Evolutionary conservation across 2,329 filamentous ascomycete species (phyloP), one percentile per base, ranked within the genome.

Genomic region (Exophiala bonariae): DNA sequence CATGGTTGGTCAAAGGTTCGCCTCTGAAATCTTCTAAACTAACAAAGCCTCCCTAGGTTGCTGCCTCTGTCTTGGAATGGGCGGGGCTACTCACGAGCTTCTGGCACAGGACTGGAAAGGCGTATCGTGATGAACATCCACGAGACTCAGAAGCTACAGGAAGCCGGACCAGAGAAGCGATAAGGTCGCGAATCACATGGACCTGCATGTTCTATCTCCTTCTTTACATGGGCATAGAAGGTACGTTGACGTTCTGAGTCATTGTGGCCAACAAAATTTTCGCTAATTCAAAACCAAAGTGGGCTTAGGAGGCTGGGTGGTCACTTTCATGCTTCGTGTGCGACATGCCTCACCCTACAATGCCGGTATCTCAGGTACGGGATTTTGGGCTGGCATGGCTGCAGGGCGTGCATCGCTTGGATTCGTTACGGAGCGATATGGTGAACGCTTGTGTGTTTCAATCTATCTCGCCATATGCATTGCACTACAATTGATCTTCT

Each of bases 241-340:
- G 89, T 50, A 80, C 77, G 2, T 30, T 20, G 5, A 11, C 16
- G 2, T 26, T 28, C 31, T n/a, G n/a, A 8, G n/a, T 34, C 6
- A 7, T 18, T 14, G 14, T 6, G 14, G 18, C 9, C n/a, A 35
- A 35, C 11, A 11, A 35, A 16, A 7, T 9, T 16, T 35, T 7
- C 7, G 7, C 32, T 8, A 7, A 7, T 8, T 8, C 8, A n/a
- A n/a, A n/a, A n/a, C n/a, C n/a, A n/a, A n/a, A 55, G 54, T 57
- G 36, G 54, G 54, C 17, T 70, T 87, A 2, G 82, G 82, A 14
- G 86, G 86, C 22, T 89, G 86, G 86, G 82, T 91, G 51, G 83
- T 88, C 41, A 58, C 54, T 5, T 95, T 95, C 63, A 95, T 95
- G 87, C 81, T 91, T n/a, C 74, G 79, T 16, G 83, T 90, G 18